Evolutionary conservation across 1,139 yeast species (phyloP), one percentile per base, ranked within the genome.

Genomic region (Candida pseudoviswanathii): DNA sequence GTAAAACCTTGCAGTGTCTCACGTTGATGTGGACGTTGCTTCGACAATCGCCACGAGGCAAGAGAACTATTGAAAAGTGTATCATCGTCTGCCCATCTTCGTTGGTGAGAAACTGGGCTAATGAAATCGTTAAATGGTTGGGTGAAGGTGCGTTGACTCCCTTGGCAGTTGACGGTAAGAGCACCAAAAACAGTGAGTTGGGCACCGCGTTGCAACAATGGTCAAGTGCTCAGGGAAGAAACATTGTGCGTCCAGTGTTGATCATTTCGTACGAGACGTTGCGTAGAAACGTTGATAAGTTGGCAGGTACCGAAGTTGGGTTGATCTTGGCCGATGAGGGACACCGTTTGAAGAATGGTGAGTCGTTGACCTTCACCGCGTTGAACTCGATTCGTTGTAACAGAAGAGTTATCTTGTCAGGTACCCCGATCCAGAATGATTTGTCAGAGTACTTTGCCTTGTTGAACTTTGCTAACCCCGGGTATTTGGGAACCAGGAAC

Each of bases 371-470:
- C 0, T 94, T 92, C 60, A 89, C 92, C 0, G 91, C 98, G 0
- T 75, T 94, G 46, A 87, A 90, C 63, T 82, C 94, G 10, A 77
- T 94, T 48, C 82, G 86, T 48, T 94, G 96, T 64, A 85, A 86
- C 46, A 75, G 99, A 61, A 79, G 99, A 56, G 97, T 94, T 7
- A 94, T 94, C 55, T 71, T 94, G 33, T 90, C 97, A 0, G 99
- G 99, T 44, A 94, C 99, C 0, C 99, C 99, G 0, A 94, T 94
- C 55, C 99, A 94, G 65, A 94, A 94, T 63, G 99, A 95, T 71
- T 75, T 94, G 41, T 87, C 97, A 1, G 99, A 94, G 67, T 94
- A 94, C 68, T 95, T 92, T 64, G 90, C 99, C 0, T 73, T 94
- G 49, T 73, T 95, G 51, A 89, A 86, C 60, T 94, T 94, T 73